Percentiles rank a stretch among this genome's conserved stretches.
These are phyloP conservation scores for Emergomyces orientalis DNA, from an alignment of 2,329 filamentous ascomycete genomes.

Conservation along the genomic window DNA sequence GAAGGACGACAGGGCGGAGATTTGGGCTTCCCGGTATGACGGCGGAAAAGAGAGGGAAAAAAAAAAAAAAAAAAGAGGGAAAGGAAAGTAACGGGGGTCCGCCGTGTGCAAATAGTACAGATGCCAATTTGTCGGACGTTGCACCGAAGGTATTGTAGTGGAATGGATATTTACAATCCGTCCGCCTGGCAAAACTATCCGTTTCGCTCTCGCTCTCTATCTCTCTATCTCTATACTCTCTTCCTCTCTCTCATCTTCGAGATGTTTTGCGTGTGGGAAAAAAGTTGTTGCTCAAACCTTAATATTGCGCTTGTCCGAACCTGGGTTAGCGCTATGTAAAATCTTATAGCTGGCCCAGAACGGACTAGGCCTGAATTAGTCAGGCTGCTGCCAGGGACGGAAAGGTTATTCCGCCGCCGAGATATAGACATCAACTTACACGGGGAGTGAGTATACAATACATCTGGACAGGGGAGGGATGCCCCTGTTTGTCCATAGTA, in stretches of 20 bases:
- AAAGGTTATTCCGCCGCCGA: neutral
- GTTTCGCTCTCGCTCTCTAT: neutral
- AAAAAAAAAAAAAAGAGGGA: too few species aligned
- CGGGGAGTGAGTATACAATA: too few species aligned
- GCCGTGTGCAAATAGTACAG: neutral
- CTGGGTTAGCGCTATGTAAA: neutral
- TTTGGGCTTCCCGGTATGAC: neutral
- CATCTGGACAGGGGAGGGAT: too few species aligned
- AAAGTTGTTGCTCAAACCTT: conserved; percentile 9
- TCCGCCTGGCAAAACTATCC: neutral
- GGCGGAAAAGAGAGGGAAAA: too few species aligned
- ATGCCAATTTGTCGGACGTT: neutral
- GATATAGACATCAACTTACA: too few species aligned
- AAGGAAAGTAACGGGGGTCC: neutral
- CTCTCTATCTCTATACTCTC: neutral
- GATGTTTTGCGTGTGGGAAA: conserved; percentile 7
- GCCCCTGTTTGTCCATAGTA: too few species aligned
- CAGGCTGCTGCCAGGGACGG: neutral
- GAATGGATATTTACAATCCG: neutral
- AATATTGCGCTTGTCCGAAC: neutral
- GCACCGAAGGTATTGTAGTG: neutral
- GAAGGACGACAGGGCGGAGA: neutral
- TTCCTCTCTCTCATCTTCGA: neutral
- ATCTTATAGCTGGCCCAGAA: neutral
- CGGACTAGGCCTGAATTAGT: neutral